Base-by-base conservation (phyloP, 2,329 filamentous ascomycete species). In the Aspergillus pseudotamarii region DNA sequence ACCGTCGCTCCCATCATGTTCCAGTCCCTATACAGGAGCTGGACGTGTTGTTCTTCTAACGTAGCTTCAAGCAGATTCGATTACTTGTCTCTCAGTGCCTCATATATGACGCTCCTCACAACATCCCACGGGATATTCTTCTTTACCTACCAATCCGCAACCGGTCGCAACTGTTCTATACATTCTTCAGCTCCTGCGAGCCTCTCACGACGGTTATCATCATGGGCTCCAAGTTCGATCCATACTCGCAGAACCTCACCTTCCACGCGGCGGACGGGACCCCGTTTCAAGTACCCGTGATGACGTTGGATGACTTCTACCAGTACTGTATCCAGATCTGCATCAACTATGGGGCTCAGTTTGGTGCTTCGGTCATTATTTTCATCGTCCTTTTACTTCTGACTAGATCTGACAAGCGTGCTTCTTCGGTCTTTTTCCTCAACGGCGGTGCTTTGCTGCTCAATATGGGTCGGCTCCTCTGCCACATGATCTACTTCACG, bases 341-440 rank as follows among this genome's bases (percentile, higher is more conserved):
- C 73, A 87, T 91, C 81, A 89, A 88, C 77, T 92, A 89, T 73
- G 89, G 86, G 58, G 79, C 85, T 21, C 91, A 94, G 74, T 82
- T 93, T 58, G 92, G 92, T 34, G 87, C 90, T 28, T 87, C 86
- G 54, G 67, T 89, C 62, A 78, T 90, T 64, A 85, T 93, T 71
- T 80, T 94, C 21, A 68, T 90, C 50, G 82, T 91, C 34, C 80
- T 94, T 3, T 78, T 93, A 12, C 78, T 89, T 62, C 83, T 94
- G 75, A 93, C 91, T 0, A 86, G 86, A 23, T 75, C 81, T 0
- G 81, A 86, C 67, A 93, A 92, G 74, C 85, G 91, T 64, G 79
- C 80, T 58, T 89, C 89, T 1, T 73, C 82, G 0, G 84, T 92
- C 23, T 91, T 91, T 74, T 72, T 89, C 66, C 80, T 93, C 70